Evolutionary conservation across 2,329 filamentous ascomycete species (phyloP), one percentile per base, ranked within the genome.

Genomic region (Calonectria crousiana): DNA sequence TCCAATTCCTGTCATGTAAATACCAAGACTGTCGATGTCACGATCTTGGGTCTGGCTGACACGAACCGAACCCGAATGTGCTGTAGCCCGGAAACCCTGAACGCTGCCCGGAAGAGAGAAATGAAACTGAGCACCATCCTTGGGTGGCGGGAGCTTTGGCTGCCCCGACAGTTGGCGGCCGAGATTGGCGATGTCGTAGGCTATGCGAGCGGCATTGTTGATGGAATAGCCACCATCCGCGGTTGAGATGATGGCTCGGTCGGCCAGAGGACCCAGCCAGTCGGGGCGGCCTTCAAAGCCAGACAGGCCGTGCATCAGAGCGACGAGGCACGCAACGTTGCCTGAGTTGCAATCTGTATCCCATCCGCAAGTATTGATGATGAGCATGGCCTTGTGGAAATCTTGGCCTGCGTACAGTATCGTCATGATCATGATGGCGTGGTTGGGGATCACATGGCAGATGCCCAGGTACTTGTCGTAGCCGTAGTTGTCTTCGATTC

Each of bases 161-260:
- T 34, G 28, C 1, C 52, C 52, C 18, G 30, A n/a, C 11, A 56
- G 28, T 3, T 16, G 16, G 30, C 20, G 30, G 8, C 52, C 52
- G 10, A 34, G 14, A 13, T 56, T 56, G 16, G 52, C 52, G 28
- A 56, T 34, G 20, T 56, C 52, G 20, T 56, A 56, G 16, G 52
- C 28, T 9, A 56, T 56, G 9, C 52, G 52, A 30, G 52, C 52
- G 64, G 64, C 70, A 23, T 68, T 72, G 53, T 67, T 72, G 23
- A 72, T 68, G 18, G 70, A 72, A 34, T 68, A 72, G 8, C 70
- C 70, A 16, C 64, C 64, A 28, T 72, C 64, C 14, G 70, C 70
- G 23, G 64, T 72, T 36, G 70, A 72, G 20, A 72, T 72, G 52
- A 72, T 60, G 64, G 64, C 70, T 52, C 64, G 32, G 32, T 72